phyloP scores from a whole-genome alignment of 495 filamentous ascomycete species.

The Penicillium riverlandense region DNA sequence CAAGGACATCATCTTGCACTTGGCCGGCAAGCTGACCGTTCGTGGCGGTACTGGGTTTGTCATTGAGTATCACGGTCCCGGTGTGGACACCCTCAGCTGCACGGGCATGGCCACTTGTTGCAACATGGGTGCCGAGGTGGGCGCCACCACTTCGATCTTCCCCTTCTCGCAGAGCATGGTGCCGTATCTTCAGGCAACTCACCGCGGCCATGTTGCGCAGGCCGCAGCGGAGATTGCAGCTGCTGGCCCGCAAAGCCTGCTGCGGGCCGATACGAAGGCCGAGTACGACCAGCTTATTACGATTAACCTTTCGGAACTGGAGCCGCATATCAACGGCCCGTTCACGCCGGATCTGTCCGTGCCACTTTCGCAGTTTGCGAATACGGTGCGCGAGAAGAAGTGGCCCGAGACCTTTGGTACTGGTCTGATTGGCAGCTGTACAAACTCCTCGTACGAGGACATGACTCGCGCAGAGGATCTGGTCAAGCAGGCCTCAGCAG shows the following conservation, averaged over 20 bases:
- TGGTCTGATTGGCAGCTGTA: constrained; percentile 94
- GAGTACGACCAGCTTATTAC: constrained; percentile 85
- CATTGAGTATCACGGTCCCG: constrained; percentile 87
- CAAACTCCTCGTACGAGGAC: constrained; percentile 96
- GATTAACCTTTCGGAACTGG: constrained; percentile 84
- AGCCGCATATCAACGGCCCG: constrained; percentile 96
- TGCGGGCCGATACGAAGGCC: constrained; percentile 70
- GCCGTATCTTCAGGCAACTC: constrained; percentile 76
- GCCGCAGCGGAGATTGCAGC: constrained; percentile 34
- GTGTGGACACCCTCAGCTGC: constrained; percentile 79
- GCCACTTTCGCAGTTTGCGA: constrained; percentile 79
- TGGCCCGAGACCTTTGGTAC: constrained; percentile 91
- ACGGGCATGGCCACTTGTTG: constrained; percentile 90
- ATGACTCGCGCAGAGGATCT: constrained; percentile 92
- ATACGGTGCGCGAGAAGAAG: constrained; percentile 70
- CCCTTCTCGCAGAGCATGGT: constrained; percentile 65
- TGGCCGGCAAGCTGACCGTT: constrained; percentile 87
- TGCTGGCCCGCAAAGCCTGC: constrained; percentile 44
- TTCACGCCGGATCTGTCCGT: constrained; percentile 94
- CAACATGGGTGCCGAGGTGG: constrained; percentile 93
- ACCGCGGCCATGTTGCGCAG: constrained; percentile 63
- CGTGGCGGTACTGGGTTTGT: constrained; percentile 91
- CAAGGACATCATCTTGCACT: constrained; percentile 87
- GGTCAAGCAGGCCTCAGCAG: constrained; percentile 80
- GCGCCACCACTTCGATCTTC: constrained; percentile 94